Conservation (phyloP, 805 yeast species). For the Saccharomycopsis fodiens region DNA sequence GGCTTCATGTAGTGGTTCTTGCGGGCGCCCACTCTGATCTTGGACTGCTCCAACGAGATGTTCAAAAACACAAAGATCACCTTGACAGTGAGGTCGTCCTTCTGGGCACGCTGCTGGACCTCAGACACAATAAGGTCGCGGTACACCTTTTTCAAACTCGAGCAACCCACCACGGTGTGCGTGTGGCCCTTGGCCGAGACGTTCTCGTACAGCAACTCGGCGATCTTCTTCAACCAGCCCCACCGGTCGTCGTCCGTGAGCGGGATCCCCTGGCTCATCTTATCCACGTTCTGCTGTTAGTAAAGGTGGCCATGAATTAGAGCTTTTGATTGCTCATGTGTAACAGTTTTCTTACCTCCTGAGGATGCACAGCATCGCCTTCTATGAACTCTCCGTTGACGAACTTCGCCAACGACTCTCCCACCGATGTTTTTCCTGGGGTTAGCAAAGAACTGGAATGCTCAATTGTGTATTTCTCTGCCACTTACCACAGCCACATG, state of each 20-base stretch:
- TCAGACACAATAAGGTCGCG: constrained; percentile 49
- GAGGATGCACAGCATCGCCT: constrained; percentile 79
- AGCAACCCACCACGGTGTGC: constrained; percentile 63
- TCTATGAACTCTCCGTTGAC: constrained; percentile 59
- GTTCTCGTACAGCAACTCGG: constrained; percentile 31
- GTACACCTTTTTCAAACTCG: constrained; percentile 71
- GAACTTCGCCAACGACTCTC: constrained; percentile 38
- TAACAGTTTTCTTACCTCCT: constrained; percentile 24
- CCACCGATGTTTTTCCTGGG: constrained; percentile 61
- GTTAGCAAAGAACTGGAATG: background rate
- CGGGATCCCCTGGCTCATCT: constrained; percentile 79
- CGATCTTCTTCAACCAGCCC: constrained; percentile 70
- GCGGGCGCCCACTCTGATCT: constrained; percentile 54
- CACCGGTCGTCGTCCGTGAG: constrained; percentile 85
- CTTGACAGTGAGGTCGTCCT: constrained; percentile 27
- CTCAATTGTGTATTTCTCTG: background rate
- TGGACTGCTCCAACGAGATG: constrained; percentile 54
- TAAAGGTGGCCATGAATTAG: constrained; percentile 2
- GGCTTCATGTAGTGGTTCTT: constrained; percentile 81
- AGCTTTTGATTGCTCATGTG: background rate
- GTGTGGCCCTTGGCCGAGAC: constrained; percentile 4
- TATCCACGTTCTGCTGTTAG: constrained; percentile 49
- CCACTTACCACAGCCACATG: constrained; percentile 78
- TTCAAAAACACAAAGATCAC: constrained; percentile 61
- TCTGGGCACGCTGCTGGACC: constrained; percentile 20